These are phyloP conservation scores for Apiotrichum porosum DNA, from an alignment of 1,284 basidiomycete genomes.

Conservation along the genomic window DNA sequence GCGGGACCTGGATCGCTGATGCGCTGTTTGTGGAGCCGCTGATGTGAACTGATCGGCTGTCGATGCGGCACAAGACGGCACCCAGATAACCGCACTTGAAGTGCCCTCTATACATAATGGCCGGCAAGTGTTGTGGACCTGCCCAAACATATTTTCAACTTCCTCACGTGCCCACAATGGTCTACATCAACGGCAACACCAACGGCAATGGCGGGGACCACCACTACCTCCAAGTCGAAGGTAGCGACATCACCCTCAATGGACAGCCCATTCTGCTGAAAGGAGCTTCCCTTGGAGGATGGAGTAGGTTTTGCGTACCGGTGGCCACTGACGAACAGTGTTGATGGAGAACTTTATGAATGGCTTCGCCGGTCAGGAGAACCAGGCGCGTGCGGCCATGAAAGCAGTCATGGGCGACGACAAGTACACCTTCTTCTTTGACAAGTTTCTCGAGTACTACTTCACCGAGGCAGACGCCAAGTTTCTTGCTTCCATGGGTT, in stretches of 20 bases:
- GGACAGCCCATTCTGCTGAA: conserved; percentile 35
- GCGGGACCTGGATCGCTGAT: too few species aligned
- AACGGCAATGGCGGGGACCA: too few species aligned
- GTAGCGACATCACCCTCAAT: conserved; percentile 20
- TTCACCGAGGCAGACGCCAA: conserved; percentile 61
- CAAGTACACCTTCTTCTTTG: conserved; percentile 71
- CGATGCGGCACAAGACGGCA: too few species aligned
- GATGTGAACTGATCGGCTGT: too few species aligned
- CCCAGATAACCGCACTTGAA: too few species aligned
- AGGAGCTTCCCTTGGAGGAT: conserved; percentile 44
- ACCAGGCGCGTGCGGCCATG: conserved; percentile 64
- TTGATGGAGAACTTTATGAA: conserved; percentile 48
- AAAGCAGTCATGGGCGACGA: conserved; percentile 59
- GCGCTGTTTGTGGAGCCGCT: too few species aligned
- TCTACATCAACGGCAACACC: too few species aligned
- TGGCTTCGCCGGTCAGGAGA: conserved; percentile 38
- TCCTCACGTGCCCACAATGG: too few species aligned
- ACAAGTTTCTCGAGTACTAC: conserved; percentile 66
- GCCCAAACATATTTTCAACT: too few species aligned
- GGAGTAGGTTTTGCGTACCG: conserved; percentile 26
- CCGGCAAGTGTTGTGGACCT: too few species aligned
- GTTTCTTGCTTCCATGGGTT: conserved; percentile 60
- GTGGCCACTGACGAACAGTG: conserved; percentile 17
- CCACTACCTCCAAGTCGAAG: too few species aligned
- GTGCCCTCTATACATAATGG: too few species aligned